phyloP scores from a whole-genome alignment of 768 basidiomycete genomes.

The Rhodotorula paludigena region DNA sequence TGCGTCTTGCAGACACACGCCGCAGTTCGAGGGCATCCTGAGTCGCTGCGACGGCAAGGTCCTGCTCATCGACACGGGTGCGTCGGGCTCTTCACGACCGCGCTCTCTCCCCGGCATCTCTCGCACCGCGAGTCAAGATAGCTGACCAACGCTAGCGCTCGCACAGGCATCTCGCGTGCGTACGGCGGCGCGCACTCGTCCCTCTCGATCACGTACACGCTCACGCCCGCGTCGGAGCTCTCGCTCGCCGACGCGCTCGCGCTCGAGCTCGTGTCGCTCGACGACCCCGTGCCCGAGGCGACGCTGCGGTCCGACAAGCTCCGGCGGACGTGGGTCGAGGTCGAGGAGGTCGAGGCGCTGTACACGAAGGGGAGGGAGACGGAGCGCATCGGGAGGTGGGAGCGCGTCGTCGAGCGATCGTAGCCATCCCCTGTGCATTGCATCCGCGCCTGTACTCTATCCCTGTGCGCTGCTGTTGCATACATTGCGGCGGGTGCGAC shows the following conservation, averaged over 20 bases:
- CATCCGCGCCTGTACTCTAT: no score
- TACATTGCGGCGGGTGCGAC: no score
- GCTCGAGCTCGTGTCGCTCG: not conserved
- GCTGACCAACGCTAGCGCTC: not conserved
- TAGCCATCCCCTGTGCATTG: not conserved
- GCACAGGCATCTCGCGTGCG: slow-evolving; percentile 50
- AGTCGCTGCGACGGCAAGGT: slow-evolving; percentile 85
- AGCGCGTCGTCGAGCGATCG: slow-evolving; percentile 41
- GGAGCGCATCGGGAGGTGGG: slow-evolving; percentile 53
- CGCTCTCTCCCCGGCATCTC: not conserved
- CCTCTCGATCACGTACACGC: slow-evolving; percentile 75
- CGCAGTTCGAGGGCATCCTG: slow-evolving; percentile 80
- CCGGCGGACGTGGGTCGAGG: no score
- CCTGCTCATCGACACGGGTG: slow-evolving; percentile 92
- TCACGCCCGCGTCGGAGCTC: slow-evolving; percentile 56
- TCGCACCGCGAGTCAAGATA: no score
- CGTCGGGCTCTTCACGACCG: no score
- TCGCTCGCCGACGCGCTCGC: slow-evolving; percentile 18
- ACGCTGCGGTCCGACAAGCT: no score
- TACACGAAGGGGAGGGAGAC: slow-evolving; percentile 56
- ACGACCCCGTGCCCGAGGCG: slow-evolving; percentile 1
- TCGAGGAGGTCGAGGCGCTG: slow-evolving; percentile 55
- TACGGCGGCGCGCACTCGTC: slow-evolving; percentile 91
- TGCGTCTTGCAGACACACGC: slow-evolving; percentile 64
- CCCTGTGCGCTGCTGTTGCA: no score